Percentiles rank a stretch among this genome's conserved stretches.
These are phyloP conservation scores for Biscutella laevigata DNA, from an alignment of 441 rosid species.

Conservation along the genomic window DNA sequence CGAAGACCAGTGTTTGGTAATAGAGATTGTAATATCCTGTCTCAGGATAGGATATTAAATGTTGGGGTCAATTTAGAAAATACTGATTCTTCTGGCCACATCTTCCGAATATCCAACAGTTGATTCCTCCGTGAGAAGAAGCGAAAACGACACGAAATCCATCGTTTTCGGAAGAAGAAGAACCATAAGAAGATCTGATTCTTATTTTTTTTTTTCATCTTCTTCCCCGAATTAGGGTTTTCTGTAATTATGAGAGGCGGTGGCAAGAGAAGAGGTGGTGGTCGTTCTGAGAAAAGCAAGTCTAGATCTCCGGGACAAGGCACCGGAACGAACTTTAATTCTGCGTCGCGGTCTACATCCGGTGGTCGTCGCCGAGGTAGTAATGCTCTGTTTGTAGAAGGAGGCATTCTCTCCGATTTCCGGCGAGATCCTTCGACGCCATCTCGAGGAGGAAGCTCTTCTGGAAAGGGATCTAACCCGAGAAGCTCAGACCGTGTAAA, in stretches of 20 bases:
- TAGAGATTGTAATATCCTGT: background rate
- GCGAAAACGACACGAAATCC: conserved; percentile 17
- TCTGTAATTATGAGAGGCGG: conserved; percentile 43
- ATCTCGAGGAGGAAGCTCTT: conserved; percentile 29
- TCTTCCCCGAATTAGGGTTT: conserved; percentile 19
- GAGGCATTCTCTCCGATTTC: conserved; percentile 44
- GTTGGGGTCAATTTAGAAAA: background rate
- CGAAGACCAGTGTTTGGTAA: too few relatives aligned
- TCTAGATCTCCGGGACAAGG: conserved; percentile 20
- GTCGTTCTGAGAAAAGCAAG: conserved; percentile 15
- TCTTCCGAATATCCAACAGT: conserved; percentile 18
- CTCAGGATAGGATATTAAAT: background rate
- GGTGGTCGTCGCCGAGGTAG: conserved; percentile 21
- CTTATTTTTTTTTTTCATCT: background rate
- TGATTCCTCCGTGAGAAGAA: background rate
- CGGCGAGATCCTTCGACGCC: conserved; percentile 26
- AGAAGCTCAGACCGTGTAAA: conserved; percentile 29
- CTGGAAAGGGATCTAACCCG: conserved; percentile 23
- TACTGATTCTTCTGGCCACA: background rate
- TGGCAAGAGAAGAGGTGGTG: conserved; percentile 39
- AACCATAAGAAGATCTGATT: background rate
- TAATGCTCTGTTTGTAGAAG: conserved; percentile 35
- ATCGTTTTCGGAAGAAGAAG: conserved; percentile 11
- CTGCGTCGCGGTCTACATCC: conserved; percentile 25
- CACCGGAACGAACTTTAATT: conserved; percentile 17